phyloP scores from a whole-genome alignment of 2,329 filamentous ascomycete species.

The Rutstroemia sp. region DNA sequence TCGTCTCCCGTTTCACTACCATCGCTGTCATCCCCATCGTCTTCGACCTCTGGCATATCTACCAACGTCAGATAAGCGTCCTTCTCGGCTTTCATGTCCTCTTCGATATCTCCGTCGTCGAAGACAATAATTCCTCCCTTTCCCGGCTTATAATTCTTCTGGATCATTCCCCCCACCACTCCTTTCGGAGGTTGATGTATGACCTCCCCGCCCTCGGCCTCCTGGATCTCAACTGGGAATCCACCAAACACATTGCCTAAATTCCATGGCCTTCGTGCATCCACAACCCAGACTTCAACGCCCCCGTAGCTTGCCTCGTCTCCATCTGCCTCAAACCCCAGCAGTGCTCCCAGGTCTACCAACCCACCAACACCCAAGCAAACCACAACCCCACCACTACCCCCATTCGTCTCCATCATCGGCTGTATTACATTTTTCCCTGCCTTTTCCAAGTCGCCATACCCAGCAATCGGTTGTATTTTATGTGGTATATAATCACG shows the following conservation, averaged over 20 bases:
- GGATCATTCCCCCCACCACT: conserved; percentile 65
- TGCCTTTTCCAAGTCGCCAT: conserved; percentile 76
- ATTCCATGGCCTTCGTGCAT: conserved; percentile 91
- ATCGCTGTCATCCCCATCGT: conserved; percentile 48
- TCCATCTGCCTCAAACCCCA: conserved; percentile 65
- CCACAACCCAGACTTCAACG: conserved; percentile 93
- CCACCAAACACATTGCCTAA: conserved; percentile 87
- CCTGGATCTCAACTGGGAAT: conserved; percentile 42
- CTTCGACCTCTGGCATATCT: conserved; percentile 78
- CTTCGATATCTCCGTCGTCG: conserved; percentile 91
- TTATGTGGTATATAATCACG: conserved; percentile 97
- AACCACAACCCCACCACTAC: conserved; percentile 80
- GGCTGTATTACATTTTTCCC: conserved; percentile 73
- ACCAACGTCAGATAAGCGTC: conserved; percentile 79
- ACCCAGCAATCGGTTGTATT: conserved; percentile 89
- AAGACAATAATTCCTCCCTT: conserved; percentile 88
- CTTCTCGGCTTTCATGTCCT: conserved; percentile 65
- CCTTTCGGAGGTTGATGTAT: conserved; percentile 49
- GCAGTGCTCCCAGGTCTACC: conserved; percentile 73
- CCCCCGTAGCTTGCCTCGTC: conserved; percentile 63
- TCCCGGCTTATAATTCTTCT: conserved; percentile 64
- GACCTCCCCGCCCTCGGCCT: conserved; percentile 35
- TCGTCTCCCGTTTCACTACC: conserved; percentile 45
- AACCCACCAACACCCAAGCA: conserved; percentile 90
- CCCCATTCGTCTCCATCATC: conserved; percentile 80